Base-by-base conservation (phyloP, 1,284 basidiomycete species). In the Vanrija sp. region DNA sequence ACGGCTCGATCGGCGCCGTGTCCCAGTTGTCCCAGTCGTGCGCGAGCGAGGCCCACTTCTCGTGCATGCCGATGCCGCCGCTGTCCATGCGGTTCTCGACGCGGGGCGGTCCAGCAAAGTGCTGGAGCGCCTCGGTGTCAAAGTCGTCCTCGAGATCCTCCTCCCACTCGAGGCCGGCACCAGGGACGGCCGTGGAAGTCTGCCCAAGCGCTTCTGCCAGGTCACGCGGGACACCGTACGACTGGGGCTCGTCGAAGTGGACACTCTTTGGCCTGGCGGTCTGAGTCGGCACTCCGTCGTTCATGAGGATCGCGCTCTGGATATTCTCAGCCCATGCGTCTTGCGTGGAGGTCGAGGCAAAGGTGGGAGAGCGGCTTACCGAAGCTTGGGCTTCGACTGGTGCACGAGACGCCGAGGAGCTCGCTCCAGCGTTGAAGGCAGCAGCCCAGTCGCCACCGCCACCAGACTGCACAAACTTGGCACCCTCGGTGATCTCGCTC, bases 1-100 rank as follows among this genome's bases (percentile, higher is more conserved):
- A 95, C 52, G 56, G 55, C 53, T 57, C 52, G 6, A 48, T 15
- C 34, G 34, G 34, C 5, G 34, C 34, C 34, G 34, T 34, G 10
- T 34, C 34, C 34, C 34, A 34, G 34, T 34, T 34, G 62, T 96
- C 91, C 92, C 91, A 96, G 61, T 89, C 86, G 14, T 78, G 71
- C 74, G 95, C 91, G 62, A 97, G 71, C 49, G 77, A 71, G 51
- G 81, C 79, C 88, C 87, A 89, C 21, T 40, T 40, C 51, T 55
- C 50, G 48, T 55, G 51, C 48, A 34, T 34, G 34, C 34, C 34
- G 49, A 29, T 7, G 38, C 46, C n/a, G 14, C 34, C 43, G 10
- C 28, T 28, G 50, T 58, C 9, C 28, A 28, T 28, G 28, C 38
- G 14, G 55, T 74, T 62, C 29, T 53, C 51, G 18, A 49, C 29